phyloP scores from a whole-genome alignment of 2,329 filamentous ascomycete genomes.

The Penicillium sp. region DNA sequence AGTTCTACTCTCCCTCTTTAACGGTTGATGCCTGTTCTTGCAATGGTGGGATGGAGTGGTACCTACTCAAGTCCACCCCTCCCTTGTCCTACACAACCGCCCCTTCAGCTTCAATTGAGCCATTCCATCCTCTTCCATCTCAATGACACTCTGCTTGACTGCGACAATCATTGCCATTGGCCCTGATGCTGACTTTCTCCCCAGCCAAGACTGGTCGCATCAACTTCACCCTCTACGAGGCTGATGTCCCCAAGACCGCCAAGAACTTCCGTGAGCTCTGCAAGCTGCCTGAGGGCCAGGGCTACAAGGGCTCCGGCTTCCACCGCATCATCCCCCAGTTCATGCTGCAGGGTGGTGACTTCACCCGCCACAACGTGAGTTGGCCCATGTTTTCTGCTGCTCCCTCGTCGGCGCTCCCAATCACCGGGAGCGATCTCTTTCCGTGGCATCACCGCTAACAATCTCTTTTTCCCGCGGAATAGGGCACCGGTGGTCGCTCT shows the following conservation, averaged over 20 bases:
- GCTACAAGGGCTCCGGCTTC: constrained; percentile 82
- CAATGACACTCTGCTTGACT: constrained; percentile 9
- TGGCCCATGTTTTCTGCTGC: neutral
- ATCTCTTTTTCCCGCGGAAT: constrained; percentile 6
- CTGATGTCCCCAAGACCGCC: constrained; percentile 83
- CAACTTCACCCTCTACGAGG: constrained; percentile 85
- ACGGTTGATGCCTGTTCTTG: constrained; percentile 1
- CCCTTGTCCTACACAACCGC: neutral
- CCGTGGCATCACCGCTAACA: constrained; percentile 13
- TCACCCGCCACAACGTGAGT: constrained; percentile 86
- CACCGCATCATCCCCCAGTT: constrained; percentile 91
- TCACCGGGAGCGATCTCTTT: neutral
- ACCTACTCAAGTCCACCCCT: constrained; percentile 14
- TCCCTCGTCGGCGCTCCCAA: neutral
- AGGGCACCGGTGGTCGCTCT: constrained; percentile 90
- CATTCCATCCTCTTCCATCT: neutral
- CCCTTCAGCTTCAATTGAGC: constrained; percentile 12
- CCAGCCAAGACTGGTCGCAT: constrained; percentile 75
- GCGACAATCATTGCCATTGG: constrained; percentile 29
- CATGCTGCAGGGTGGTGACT: constrained; percentile 97
- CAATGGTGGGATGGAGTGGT: constrained; percentile 10
- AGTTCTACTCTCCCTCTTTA: constrained; percentile 23
- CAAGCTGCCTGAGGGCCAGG: constrained; percentile 77
- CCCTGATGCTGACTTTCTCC: constrained; percentile 22
- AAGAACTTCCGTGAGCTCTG: constrained; percentile 84